Percentiles rank a stretch among this genome's conserved stretches.
These are phyloP conservation scores for Podospora fimiseda DNA, from an alignment of 495 filamentous ascomycete species.

Conservation along the genomic window DNA sequence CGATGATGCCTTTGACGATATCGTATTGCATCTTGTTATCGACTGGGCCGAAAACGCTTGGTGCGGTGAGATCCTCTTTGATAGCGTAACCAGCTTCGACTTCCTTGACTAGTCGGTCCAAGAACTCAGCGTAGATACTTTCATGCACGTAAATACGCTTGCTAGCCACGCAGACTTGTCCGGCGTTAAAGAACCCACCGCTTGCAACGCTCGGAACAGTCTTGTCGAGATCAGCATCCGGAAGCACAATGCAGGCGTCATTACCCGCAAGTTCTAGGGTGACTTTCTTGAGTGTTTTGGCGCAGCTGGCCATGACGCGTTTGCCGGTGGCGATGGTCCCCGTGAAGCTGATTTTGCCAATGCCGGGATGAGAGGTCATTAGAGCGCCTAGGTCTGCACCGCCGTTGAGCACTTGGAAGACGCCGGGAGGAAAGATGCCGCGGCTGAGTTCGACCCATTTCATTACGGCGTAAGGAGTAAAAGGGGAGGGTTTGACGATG, in stretches of 20 bases:
- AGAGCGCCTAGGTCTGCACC: constrained; percentile 57
- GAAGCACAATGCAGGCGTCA: constrained; percentile 58
- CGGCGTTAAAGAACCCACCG: constrained; percentile 54
- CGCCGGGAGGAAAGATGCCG: constrained; percentile 56
- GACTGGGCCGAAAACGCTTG: constrained; percentile 48
- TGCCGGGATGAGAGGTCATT: constrained; percentile 51
- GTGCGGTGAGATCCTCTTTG: constrained; percentile 37
- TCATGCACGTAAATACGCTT: constrained; percentile 69
- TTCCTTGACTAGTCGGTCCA: constrained; percentile 47
- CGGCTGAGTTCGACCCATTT: constrained; percentile 58
- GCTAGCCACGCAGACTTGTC: constrained; percentile 47
- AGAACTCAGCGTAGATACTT: constrained; percentile 57
- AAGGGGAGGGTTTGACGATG: constrained; percentile 59
- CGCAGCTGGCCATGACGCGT: constrained; percentile 53
- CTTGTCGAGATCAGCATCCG: constrained; percentile 58
- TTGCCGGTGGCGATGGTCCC: constrained; percentile 60
- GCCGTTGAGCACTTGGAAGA: constrained; percentile 62
- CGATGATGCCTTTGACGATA: constrained; percentile 43
- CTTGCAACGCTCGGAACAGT: constrained; percentile 45
- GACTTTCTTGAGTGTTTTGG: constrained; percentile 54
- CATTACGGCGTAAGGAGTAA: constrained; percentile 61
- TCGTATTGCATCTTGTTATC: constrained; percentile 56
- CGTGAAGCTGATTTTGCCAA: constrained; percentile 66
- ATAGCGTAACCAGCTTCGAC: constrained; percentile 44
- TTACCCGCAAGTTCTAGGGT: constrained; percentile 57